Conservation (phyloP, 345 rosid species). For the Dipteronia sinensis region DNA sequence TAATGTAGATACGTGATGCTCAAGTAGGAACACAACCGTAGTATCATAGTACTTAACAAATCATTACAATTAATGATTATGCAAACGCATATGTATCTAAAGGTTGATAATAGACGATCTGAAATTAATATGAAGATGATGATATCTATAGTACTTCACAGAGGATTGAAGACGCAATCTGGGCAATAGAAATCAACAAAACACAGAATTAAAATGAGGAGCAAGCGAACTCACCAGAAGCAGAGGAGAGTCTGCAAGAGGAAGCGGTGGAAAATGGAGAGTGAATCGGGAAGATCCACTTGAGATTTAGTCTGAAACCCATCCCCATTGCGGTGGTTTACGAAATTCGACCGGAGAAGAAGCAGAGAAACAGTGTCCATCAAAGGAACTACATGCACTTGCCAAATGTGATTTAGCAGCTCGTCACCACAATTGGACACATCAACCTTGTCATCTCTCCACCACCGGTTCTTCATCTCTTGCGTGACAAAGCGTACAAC, state of each 20-base stretch:
- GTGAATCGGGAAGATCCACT: constrained; percentile 39
- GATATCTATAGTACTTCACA: no score
- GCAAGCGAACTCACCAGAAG: constrained; percentile 35
- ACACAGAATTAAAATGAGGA: no score
- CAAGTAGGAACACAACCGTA: no score
- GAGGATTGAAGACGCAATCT: no score
- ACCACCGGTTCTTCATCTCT: constrained; percentile 63
- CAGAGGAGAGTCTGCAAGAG: constrained; percentile 34
- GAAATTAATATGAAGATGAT: no score
- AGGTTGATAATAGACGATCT: no score
- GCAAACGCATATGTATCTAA: no score
- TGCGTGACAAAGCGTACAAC: constrained; percentile 11
- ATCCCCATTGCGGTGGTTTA: constrained; percentile 20
- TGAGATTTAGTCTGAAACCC: constrained; percentile 49
- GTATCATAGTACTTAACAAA: no score
- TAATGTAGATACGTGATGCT: no score
- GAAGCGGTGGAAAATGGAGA: constrained; percentile 36
- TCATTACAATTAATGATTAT: not conserved
- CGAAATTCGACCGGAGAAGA: not conserved
- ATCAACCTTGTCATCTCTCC: constrained; percentile 29
- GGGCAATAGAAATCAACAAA: no score
- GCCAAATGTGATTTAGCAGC: not conserved
- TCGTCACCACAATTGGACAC: not conserved
- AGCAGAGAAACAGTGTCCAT: constrained; percentile 33
- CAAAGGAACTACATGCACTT: constrained; percentile 15